Conservation (phyloP, 192 early-diverging fungal species). For the Phlyctochytrium bullatum region DNA sequence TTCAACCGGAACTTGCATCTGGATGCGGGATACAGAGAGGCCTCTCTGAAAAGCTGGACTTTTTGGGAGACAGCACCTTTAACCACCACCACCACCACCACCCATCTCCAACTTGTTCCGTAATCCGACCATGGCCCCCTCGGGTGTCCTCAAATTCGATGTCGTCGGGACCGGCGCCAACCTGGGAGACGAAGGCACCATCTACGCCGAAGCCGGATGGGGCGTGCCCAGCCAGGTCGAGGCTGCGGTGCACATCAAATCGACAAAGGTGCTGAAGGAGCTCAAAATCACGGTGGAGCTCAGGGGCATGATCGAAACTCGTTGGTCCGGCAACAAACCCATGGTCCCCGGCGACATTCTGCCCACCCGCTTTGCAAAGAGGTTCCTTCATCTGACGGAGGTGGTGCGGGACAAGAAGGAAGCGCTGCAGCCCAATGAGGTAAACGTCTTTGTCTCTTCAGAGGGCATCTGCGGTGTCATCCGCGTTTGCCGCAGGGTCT, state of each 20-base stretch:
- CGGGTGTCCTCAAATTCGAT: slow-evolving; percentile 1
- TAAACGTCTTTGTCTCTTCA: not conserved
- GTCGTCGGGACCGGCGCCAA: slow-evolving; percentile 8
- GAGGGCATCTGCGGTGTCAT: not conserved
- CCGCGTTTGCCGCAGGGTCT: not conserved
- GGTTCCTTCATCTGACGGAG: slow-evolving; percentile 11
- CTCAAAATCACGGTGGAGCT: slow-evolving; percentile 15
- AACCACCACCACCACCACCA: no score
- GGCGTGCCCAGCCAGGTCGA: not conserved
- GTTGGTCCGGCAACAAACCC: slow-evolving; percentile 9
- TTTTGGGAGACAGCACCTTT: no score
- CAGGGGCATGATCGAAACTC: slow-evolving; percentile 19
- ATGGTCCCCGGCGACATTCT: not conserved
- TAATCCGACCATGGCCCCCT: not conserved
- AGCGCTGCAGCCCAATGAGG: slow-evolving; percentile 11
- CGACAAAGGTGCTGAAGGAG: slow-evolving; percentile 9
- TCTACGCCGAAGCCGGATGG: slow-evolving; percentile 8
- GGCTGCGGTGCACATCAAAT: slow-evolving; percentile 16
- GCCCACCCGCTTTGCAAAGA: not conserved
- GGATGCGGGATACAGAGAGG: no score
- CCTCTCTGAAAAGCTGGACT: no score
- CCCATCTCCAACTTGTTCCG: no score
- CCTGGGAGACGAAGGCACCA: not conserved
- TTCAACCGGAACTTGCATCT: no score
- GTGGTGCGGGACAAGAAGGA: slow-evolving; percentile 17